Evolutionary conservation across 352 stramenopile species (phyloP).

Genomic region (Globisporangium splendens): DNA sequence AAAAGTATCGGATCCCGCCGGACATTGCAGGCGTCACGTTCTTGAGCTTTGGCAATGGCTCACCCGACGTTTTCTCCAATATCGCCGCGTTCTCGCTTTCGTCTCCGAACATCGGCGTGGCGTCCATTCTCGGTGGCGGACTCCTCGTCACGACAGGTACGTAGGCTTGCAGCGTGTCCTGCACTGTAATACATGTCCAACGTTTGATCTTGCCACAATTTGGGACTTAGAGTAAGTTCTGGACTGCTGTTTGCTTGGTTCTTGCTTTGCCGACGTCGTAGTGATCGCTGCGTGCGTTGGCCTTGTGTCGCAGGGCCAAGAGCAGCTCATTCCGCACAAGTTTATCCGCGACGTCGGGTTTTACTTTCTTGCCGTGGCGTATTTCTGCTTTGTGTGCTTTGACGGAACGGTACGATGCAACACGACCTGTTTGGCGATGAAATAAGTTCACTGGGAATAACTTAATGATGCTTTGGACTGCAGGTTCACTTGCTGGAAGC

Average conservation of each 20-base stretch:
- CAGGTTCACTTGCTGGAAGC: constrained; percentile 53
- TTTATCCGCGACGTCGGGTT: constrained; percentile 72
- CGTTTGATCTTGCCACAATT: neutral
- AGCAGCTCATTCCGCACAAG: constrained; percentile 75
- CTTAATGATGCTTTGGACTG: neutral
- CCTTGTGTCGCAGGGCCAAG: constrained; percentile 58
- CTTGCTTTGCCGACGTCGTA: neutral
- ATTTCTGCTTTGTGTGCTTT: constrained; percentile 70
- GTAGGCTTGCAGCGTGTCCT: neutral
- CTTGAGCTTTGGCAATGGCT: constrained; percentile 79
- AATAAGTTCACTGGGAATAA: too few relatives aligned
- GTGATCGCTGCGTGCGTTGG: constrained; percentile 74
- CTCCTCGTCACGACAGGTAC: constrained; percentile 67
- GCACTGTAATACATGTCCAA: neutral
- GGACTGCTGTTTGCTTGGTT: too few relatives aligned
- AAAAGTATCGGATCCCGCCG: constrained; percentile 71
- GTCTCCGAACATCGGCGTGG: constrained; percentile 66
- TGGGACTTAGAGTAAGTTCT: too few relatives aligned
- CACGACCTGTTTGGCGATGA: neutral
- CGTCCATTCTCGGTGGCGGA: constrained; percentile 63
- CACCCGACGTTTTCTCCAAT: constrained; percentile 77
- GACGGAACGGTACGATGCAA: constrained; percentile 32
- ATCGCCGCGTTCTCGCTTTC: constrained; percentile 64
- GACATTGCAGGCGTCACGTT: constrained; percentile 77
- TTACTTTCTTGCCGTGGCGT: constrained; percentile 67